Evolutionary conservation across 441 rosid species (phyloP).

Genomic region (Cnidoscolus chayamansa): DNA sequence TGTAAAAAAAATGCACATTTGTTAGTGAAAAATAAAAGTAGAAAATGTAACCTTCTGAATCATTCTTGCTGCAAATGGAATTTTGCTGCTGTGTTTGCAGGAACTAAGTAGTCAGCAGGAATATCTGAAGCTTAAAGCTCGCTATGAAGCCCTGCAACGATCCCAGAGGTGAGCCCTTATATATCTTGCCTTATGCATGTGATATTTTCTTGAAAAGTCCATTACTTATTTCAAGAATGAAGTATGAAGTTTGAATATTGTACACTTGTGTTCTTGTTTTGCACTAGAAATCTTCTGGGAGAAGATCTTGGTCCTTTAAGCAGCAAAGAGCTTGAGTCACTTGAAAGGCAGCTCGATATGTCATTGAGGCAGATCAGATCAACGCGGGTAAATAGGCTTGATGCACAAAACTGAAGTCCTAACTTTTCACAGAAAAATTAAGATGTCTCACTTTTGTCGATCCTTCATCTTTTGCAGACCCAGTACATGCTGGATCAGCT

Average conservation of each 20-base stretch:
- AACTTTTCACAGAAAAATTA: too few species aligned
- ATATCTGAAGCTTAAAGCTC: conserved; percentile 92
- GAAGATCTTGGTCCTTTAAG: conserved; percentile 91
- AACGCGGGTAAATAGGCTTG: conserved; percentile 48
- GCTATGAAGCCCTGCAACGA: conserved; percentile 79
- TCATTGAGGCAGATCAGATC: conserved; percentile 92
- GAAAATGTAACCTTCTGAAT: background rate
- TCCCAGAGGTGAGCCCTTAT: conserved; percentile 58
- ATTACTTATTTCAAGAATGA: background rate
- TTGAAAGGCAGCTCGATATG: conserved; percentile 91
- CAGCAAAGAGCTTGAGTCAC: conserved; percentile 92
- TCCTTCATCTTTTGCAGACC: conserved; percentile 44
- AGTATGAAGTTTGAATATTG: background rate
- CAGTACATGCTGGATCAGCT: conserved; percentile 95
- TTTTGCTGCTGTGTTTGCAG: conserved; percentile 28
- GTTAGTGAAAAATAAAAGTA: background rate
- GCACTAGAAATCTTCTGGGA: conserved; percentile 74
- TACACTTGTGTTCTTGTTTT: background rate
- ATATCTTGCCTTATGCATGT: background rate
- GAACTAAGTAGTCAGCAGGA: conserved; percentile 96
- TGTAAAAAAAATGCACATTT: background rate
- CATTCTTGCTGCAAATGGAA: conserved; percentile 5
- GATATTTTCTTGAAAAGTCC: background rate
- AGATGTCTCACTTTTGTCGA: conserved; percentile 4
- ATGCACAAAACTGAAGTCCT: too few species aligned